These are phyloP conservation scores for Cyclotella atomus DNA, from an alignment of 108 stramenopile species.

Conservation along the genomic window DNA sequence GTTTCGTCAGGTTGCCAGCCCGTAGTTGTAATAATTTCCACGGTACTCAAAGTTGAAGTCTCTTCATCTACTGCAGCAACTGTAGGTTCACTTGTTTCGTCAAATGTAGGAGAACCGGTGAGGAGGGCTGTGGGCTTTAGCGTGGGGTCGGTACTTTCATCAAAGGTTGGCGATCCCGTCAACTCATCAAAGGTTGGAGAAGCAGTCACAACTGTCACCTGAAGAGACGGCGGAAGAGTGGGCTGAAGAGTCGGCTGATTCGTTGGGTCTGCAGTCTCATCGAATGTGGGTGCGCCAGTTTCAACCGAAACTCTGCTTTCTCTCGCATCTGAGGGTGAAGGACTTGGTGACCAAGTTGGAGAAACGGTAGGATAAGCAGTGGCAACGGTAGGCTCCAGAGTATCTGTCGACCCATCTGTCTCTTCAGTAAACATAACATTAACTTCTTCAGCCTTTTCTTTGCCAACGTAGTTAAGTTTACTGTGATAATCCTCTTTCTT, in stretches of 20 bases:
- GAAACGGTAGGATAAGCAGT: background rate
- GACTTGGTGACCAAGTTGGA: background rate
- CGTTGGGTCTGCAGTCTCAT: no score
- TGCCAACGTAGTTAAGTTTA: no score
- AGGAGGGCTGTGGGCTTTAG: no score
- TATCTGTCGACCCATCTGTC: background rate
- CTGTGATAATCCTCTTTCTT: no score
- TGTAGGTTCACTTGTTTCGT: background rate
- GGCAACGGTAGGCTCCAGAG: background rate
- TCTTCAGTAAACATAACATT: background rate
- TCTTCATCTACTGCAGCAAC: background rate
- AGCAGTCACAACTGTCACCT: no score
- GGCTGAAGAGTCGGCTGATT: no score
- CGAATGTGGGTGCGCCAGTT: background rate
- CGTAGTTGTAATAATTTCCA: background rate
- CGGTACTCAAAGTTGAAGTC: background rate
- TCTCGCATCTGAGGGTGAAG: background rate
- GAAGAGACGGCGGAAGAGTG: no score
- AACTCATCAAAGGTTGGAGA: no score
- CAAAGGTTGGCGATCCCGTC: no score
- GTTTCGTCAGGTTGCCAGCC: background rate
- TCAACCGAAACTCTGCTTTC: background rate
- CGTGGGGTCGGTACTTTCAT: no score
- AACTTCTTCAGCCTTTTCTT: background rate
- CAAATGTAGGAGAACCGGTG: no score